Conservation (phyloP, 345 rosid genomes). For the Ailanthus altissimus region DNA sequence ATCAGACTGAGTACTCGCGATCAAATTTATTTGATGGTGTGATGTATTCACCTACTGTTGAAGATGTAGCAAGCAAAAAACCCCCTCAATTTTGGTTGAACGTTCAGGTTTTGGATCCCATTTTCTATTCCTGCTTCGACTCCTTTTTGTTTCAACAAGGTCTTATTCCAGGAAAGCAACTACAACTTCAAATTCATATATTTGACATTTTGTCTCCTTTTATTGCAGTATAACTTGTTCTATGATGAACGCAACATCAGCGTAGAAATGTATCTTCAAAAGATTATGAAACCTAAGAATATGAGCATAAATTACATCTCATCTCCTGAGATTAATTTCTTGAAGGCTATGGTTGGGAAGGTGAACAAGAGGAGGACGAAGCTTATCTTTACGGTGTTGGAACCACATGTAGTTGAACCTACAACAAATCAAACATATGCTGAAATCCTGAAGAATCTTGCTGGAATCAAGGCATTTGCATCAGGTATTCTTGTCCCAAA, state of each 20-base stretch:
- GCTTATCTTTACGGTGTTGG: slow-evolving; percentile 46
- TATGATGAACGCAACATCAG: slow-evolving; percentile 63
- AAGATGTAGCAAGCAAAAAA: slow-evolving; percentile 43
- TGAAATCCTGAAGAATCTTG: slow-evolving; percentile 46
- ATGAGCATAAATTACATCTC: slow-evolving; percentile 42
- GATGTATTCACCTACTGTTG: slow-evolving; percentile 43
- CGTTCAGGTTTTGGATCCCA: slow-evolving; percentile 52
- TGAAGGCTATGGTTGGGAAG: slow-evolving; percentile 52
- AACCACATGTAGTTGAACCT: slow-evolving; percentile 55
- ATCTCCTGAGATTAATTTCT: slow-evolving; percentile 79
- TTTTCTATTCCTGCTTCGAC: neutral
- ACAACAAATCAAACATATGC: slow-evolving; percentile 64
- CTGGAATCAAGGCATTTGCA: slow-evolving; percentile 60
- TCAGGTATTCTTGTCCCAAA: slow-evolving; percentile 78
- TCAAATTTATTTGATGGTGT: slow-evolving; percentile 52
- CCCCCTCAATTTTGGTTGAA: slow-evolving; percentile 70
- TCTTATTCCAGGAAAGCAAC: too few species aligned
- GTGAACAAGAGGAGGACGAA: slow-evolving; percentile 46
- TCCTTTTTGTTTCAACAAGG: neutral
- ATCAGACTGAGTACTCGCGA: slow-evolving; percentile 55
- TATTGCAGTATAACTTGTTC: slow-evolving; percentile 60
- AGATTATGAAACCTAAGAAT: slow-evolving; percentile 19
- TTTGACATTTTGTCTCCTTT: neutral
- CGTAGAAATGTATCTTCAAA: slow-evolving; percentile 37
- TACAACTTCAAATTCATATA: neutral